A percentile compares a stretch with the other conserved stretches of the same genome.
phyloP scores from a whole-genome alignment of 2,329 filamentous ascomycete genomes.

The Aspergillus niger region DNA sequence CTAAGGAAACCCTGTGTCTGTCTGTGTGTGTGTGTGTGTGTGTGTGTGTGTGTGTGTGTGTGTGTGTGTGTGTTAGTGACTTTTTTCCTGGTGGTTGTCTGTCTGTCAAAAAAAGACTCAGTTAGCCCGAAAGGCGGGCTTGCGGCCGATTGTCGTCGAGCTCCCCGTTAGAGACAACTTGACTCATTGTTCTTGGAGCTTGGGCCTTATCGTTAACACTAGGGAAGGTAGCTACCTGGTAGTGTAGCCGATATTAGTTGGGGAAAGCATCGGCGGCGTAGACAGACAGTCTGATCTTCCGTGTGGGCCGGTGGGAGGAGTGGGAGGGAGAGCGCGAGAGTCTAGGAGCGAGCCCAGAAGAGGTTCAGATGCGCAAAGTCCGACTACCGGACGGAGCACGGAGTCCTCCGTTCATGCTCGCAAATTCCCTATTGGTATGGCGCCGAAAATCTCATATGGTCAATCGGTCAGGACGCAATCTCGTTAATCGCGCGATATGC shows the following conservation, averaged over 20 bases:
- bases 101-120: background rate
- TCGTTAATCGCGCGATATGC: slow-evolving; percentile 4
- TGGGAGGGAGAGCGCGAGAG: background rate
- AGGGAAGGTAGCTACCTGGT: background rate
- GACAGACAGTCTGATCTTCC: slow-evolving; percentile 2
- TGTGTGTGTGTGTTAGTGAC: background rate
- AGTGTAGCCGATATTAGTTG: slow-evolving; percentile 4
- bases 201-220: background rate
- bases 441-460: background rate
- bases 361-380: background rate
- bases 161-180: background rate
- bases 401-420: background rate
- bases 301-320: background rate
- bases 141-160: background rate
- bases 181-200: background rate
- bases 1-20: background rate
- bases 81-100: background rate
- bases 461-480: background rate
- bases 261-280: background rate
- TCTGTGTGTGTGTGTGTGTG: background rate
- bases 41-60: background rate
- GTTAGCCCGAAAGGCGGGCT: too few relatives aligned
- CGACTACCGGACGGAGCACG: slow-evolving; percentile 6
- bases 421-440: background rate
- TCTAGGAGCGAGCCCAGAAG: too few relatives aligned